A percentile compares a stretch with the other conserved stretches of the same genome.
Conservation (phyloP, 2,329 filamentous ascomycete genomes). For the Lecanosticta acicola region DNA sequence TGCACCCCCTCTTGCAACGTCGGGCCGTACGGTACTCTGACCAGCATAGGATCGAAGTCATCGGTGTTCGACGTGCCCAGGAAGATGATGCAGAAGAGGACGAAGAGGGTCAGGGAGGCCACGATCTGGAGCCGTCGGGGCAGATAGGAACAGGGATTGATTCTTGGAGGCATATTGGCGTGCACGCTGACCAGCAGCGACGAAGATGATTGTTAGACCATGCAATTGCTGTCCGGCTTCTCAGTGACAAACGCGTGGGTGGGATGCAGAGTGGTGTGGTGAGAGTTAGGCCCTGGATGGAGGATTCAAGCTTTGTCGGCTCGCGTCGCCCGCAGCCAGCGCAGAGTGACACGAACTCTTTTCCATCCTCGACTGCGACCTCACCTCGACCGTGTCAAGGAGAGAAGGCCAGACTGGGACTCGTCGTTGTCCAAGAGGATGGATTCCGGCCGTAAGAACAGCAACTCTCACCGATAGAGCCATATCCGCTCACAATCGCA, state of each 20-base stretch:
- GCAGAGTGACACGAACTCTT: too few species aligned
- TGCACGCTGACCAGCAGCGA: slow-evolving; percentile 8
- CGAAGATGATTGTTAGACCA: background rate
- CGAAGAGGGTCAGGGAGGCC: slow-evolving; percentile 34
- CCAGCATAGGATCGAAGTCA: slow-evolving; percentile 25
- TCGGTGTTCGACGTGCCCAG: slow-evolving; percentile 29
- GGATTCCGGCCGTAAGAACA: too few species aligned
- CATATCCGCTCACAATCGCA: too few species aligned
- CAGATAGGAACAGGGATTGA: slow-evolving; percentile 35
- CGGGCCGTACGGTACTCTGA: slow-evolving; percentile 32
- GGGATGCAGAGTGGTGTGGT: background rate
- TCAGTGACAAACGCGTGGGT: background rate
- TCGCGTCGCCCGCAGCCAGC: too few species aligned
- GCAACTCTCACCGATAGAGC: too few species aligned
- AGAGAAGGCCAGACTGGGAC: too few species aligned
- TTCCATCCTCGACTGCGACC: background rate
- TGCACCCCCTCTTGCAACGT: slow-evolving; percentile 36
- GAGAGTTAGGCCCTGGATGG: too few species aligned
- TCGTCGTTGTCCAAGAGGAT: too few species aligned
- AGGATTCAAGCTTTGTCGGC: too few species aligned
- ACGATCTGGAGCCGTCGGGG: slow-evolving; percentile 46
- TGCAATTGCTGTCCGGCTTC: background rate
- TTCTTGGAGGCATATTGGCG: slow-evolving; percentile 18
- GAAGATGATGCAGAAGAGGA: slow-evolving; percentile 35
- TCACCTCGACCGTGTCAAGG: too few species aligned